A percentile compares a stretch with the other conserved stretches of the same genome.
These are phyloP conservation scores for Truncatella angustata DNA, from an alignment of 2,329 filamentous ascomycete genomes.

Conservation along the genomic window DNA sequence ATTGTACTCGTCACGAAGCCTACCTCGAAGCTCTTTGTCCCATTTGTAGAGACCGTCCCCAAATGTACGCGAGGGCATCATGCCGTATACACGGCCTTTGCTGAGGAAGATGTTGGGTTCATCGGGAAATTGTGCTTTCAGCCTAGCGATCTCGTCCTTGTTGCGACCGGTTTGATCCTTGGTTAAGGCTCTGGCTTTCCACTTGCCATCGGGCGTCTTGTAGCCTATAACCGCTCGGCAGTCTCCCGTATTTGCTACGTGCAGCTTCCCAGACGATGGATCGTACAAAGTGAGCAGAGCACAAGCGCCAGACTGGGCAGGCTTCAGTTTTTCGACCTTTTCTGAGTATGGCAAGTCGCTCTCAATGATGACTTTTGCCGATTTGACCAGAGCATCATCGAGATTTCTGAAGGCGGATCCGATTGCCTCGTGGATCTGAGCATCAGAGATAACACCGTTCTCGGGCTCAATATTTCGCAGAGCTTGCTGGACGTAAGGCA, in stretches of 20 bases:
- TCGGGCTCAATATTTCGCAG: slow-evolving; percentile 17
- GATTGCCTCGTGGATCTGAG: slow-evolving; percentile 32
- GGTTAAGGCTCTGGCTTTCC: slow-evolving; percentile 54
- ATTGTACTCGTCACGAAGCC: slow-evolving; percentile 45
- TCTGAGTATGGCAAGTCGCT: slow-evolving; percentile 27
- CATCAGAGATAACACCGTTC: slow-evolving; percentile 16
- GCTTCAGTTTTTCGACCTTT: slow-evolving; percentile 26
- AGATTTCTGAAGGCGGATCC: slow-evolving; percentile 35
- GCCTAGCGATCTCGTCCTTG: slow-evolving; percentile 51
- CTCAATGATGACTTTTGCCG: slow-evolving; percentile 24
- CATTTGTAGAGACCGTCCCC: slow-evolving; percentile 71
- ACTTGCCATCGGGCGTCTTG: slow-evolving; percentile 42
- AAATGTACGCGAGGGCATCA: slow-evolving; percentile 63
- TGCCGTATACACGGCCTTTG: slow-evolving; percentile 58
- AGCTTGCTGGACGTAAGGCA: slow-evolving; percentile 27
- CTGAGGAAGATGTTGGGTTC: slow-evolving; percentile 56
- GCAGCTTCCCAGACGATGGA: slow-evolving; percentile 44
- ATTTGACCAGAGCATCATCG: slow-evolving; percentile 31
- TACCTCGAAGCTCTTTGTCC: slow-evolving; percentile 45
- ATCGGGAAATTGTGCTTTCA: slow-evolving; percentile 59
- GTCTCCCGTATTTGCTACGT: slow-evolving; percentile 64
- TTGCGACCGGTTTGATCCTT: slow-evolving; percentile 67
- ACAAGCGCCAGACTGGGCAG: slow-evolving; percentile 53
- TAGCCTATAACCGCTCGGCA: slow-evolving; percentile 63
- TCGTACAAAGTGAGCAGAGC: slow-evolving; percentile 62